Base-by-base conservation (phyloP, 148 eudicot species). In the Euryodendron excelsum region DNA sequence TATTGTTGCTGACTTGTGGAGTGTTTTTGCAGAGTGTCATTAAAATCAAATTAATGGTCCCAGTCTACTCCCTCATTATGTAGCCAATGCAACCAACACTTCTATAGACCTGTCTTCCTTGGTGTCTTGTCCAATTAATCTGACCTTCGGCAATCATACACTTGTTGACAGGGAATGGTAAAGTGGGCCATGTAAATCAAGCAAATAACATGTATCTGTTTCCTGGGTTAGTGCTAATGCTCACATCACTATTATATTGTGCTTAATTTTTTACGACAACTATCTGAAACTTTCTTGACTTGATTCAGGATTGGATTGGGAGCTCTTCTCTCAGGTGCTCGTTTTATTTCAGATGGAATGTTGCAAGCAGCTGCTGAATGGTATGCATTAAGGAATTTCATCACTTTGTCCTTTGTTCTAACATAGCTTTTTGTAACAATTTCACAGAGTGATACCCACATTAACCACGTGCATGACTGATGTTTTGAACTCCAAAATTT, bases 181-280 rank as follows among this genome's bases (percentile, higher is more conserved):
- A 87, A 84, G 77, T 90, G 48, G 98, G 99, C 69, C 89, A 96
- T 84, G 99, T 96, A 71, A 96, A 96, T 80, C 99, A 96, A 89
- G 99, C 99, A 52, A 96, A 96, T 85, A 96, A 96, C 84, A 96
- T 96, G 99, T 96, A 96, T 77, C 90, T 96, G 66, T 96, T 96
- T 80, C 99, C 99, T 25, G 99, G 99, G 99, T 96, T 41, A 67
- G 93, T 86, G 79, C 71, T 74, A 47, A 28, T 78, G 67, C 79
- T 63, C 44, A 31, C n/a, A 31, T 31, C n/a, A 45, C 64, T 83
- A 68, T 62, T 64, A 39, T 31, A 11, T 23, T 70, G 23, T 69
- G 23, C 14, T 60, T 74, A 55, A n/a, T 67, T 33, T 25, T 21
- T 39, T 34, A 67, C 5, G 25, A 63, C 20, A 39, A 63, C 63